Percentiles rank a stretch among this genome's conserved stretches.
Conservation (phyloP, 1,139 yeast species). For the Kodamaea suecica region DNA sequence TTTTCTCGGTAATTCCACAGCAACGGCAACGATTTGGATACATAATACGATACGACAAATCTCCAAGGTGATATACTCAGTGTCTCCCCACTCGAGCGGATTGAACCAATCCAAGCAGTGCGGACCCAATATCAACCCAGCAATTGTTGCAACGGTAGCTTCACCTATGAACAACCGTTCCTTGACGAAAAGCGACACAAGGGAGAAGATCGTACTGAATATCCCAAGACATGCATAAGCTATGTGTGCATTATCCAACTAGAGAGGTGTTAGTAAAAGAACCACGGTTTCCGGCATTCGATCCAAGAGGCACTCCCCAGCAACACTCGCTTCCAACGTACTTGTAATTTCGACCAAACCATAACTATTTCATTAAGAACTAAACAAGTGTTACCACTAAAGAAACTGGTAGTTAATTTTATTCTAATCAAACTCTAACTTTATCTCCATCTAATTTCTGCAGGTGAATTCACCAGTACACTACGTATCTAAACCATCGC, state of each 20-base stretch:
- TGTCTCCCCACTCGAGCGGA: slow-evolving; percentile 88
- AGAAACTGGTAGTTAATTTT: no score
- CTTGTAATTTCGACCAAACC: slow-evolving; percentile 1
- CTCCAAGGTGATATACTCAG: slow-evolving; percentile 83
- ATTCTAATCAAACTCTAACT: no score
- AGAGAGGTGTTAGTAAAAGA: slow-evolving; percentile 1
- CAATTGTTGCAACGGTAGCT: slow-evolving; percentile 89
- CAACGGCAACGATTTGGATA: slow-evolving; percentile 94
- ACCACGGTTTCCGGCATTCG: background rate
- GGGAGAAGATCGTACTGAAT: slow-evolving; percentile 80
- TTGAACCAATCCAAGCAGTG: slow-evolving; percentile 87
- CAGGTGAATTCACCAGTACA: no score
- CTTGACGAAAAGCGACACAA: slow-evolving; percentile 87
- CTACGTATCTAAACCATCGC: no score
- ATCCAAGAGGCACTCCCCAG: background rate
- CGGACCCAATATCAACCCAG: slow-evolving; percentile 92
- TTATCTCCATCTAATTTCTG: no score
- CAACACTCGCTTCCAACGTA: background rate
- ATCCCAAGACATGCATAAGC: slow-evolving; percentile 94
- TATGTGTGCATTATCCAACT: slow-evolving; percentile 60
- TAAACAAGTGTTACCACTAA: no score
- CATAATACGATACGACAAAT: slow-evolving; percentile 84
- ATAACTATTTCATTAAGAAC: no score
- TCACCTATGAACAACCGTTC: slow-evolving; percentile 91
- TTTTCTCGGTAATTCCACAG: slow-evolving; percentile 92